Evolutionary conservation across 2,329 filamentous ascomycete species (phyloP).

Genomic region (Pyrenochaeta sp.): DNA sequence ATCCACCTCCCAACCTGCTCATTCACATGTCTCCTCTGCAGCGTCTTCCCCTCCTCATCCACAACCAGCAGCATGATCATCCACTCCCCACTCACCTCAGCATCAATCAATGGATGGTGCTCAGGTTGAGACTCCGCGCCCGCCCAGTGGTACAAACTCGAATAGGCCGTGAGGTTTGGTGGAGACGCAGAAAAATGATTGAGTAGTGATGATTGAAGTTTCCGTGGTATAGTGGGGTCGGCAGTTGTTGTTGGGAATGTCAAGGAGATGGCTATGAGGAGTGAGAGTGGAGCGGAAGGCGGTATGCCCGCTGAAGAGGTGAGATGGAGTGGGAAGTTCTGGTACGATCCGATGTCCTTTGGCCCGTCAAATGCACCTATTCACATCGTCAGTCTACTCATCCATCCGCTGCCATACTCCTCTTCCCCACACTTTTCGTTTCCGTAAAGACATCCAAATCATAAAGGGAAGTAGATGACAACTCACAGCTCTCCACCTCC

Average conservation of each 20-base stretch:
- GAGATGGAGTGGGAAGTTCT: not conserved
- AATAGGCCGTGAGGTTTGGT: conserved; percentile 1
- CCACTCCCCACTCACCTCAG: conserved; percentile 13
- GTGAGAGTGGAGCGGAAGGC: not conserved
- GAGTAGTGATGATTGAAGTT: conserved; percentile 1
- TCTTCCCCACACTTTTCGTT: too few species aligned
- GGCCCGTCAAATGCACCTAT: not conserved
- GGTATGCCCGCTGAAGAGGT: not conserved
- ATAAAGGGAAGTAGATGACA: not conserved
- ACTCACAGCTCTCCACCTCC: not conserved
- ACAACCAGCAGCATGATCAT: conserved; percentile 12
- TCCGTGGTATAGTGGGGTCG: not conserved
- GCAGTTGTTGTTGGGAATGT: not conserved
- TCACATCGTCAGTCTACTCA: not conserved
- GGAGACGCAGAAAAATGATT: conserved; percentile 1
- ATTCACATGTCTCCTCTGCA: conserved; percentile 5
- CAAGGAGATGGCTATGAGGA: not conserved
- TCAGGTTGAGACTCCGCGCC: conserved; percentile 20
- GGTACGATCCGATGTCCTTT: conserved; percentile 1
- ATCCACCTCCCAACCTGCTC: conserved; percentile 8
- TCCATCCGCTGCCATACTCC: too few species aligned
- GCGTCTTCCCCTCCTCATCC: conserved; percentile 4
- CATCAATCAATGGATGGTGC: conserved; percentile 19
- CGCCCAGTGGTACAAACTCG: conserved; percentile 14
- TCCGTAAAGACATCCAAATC: too few species aligned